Conservation (phyloP, 1,139 yeast genomes). For the Geotrichum carabidarum region DNA sequence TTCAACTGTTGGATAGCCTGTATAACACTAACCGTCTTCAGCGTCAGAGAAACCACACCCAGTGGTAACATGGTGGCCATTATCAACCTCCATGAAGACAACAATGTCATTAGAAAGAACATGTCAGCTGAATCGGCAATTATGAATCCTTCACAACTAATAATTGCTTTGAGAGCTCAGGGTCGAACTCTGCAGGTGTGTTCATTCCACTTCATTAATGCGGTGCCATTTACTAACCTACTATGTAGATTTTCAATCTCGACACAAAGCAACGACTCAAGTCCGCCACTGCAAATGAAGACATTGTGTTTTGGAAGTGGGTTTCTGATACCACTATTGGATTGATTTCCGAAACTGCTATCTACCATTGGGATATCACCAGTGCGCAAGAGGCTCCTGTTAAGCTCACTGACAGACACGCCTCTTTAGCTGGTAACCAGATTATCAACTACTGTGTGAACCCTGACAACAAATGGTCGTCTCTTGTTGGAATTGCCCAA, state of each 20-base stretch:
- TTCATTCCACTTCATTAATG: neutral
- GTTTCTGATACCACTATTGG: conserved; percentile 68
- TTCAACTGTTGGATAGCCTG: neutral
- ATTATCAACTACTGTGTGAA: conserved; percentile 88
- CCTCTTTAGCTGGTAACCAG: conserved; percentile 72
- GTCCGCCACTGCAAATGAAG: conserved; percentile 80
- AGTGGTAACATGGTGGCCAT: conserved; percentile 83
- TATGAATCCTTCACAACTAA: conserved; percentile 85
- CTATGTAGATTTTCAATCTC: conserved; percentile 62
- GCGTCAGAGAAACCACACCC: conserved; percentile 75
- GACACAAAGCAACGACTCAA: conserved; percentile 83
- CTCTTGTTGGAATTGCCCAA: conserved; percentile 90
- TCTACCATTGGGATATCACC: conserved; percentile 81
- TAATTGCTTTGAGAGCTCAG: conserved; percentile 90
- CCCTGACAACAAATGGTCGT: conserved; percentile 83
- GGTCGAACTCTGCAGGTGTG: conserved; percentile 79
- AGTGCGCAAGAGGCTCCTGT: conserved; percentile 75
- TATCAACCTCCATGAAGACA: conserved; percentile 72
- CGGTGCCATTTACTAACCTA: neutral
- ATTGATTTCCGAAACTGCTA: conserved; percentile 69
- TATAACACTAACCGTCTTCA: conserved; percentile 27
- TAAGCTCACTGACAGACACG: conserved; percentile 78
- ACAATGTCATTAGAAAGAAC: conserved; percentile 73
- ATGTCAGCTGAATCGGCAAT: conserved; percentile 98
- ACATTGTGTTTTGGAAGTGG: conserved; percentile 97